Conservation (phyloP, 2,329 filamentous ascomycete genomes). For the Orbilia blumenaviensis region DNA sequence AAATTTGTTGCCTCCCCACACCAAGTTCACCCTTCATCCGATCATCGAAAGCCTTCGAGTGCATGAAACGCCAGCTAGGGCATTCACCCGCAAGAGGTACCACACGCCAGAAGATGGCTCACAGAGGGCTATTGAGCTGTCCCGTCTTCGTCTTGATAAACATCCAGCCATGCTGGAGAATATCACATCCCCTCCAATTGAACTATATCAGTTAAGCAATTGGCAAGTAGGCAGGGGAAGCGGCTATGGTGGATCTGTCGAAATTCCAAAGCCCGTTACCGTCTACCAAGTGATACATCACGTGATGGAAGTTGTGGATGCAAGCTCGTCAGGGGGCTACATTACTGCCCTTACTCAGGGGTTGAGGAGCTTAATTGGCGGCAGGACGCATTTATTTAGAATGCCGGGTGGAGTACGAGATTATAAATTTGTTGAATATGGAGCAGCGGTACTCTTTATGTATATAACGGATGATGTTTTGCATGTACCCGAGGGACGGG, state of each 20-base stretch:
- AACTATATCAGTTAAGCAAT: not conserved
- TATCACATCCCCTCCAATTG: constrained; percentile 6
- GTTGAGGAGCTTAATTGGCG: too few species aligned
- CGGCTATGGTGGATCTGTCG: too few species aligned
- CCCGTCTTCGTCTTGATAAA: not conserved
- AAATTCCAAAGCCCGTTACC: too few species aligned
- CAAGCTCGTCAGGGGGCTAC: too few species aligned
- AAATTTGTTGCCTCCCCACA: not conserved
- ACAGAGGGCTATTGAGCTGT: not conserved
- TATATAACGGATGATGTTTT: not conserved
- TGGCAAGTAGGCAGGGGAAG: too few species aligned
- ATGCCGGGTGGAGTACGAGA: too few species aligned
- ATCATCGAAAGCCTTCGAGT: not conserved
- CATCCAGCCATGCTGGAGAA: not conserved
- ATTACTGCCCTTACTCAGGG: too few species aligned
- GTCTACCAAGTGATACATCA: too few species aligned
- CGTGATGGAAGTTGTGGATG: too few species aligned
- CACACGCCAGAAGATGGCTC: too few species aligned
- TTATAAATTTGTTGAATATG: not conserved
- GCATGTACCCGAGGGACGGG: not conserved
- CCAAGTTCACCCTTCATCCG: not conserved
- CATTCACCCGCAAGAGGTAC: not conserved
- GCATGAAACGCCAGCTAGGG: not conserved
- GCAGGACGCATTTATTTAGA: too few species aligned
- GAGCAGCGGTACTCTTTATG: not conserved